These are phyloP conservation scores for Sugiyamaella floridensis DNA, from an alignment of 805 yeast genomes.

Conservation along the genomic window DNA sequence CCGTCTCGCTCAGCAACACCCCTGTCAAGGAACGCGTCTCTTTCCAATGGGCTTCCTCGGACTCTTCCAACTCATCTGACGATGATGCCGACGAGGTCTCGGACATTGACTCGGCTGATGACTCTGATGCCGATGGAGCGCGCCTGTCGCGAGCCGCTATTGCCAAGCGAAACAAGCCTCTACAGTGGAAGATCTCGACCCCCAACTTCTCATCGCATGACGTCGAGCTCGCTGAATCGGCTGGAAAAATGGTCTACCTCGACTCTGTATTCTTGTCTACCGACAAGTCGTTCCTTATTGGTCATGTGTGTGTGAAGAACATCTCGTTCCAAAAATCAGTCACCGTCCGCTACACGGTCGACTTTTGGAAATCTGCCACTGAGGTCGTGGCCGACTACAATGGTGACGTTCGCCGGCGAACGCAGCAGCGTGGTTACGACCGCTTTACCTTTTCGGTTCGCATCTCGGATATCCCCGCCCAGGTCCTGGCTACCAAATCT, in stretches of 20 bases:
- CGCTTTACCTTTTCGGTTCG: slow-evolving; percentile 61
- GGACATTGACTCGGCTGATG: slow-evolving; percentile 17
- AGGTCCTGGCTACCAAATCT: slow-evolving; percentile 24
- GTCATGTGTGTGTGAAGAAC: slow-evolving; percentile 75
- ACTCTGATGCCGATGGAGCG: slow-evolving; percentile 8
- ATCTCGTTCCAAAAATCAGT: slow-evolving; percentile 61
- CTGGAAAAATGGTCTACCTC: slow-evolving; percentile 44
- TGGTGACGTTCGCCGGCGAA: slow-evolving; percentile 38
- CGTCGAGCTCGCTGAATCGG: slow-evolving; percentile 13
- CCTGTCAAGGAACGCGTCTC: slow-evolving; percentile 39
- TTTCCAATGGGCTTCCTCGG: slow-evolving; percentile 9
- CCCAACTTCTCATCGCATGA: slow-evolving; percentile 27
- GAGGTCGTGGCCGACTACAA: slow-evolving; percentile 60
- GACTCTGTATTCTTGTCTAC: slow-evolving; percentile 56
- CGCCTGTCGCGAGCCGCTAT: neutral
- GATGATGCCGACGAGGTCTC: slow-evolving; percentile 24
- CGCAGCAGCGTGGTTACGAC: slow-evolving; percentile 38
- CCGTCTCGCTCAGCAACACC: slow-evolving; percentile 62
- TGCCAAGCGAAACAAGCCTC: slow-evolving; percentile 1
- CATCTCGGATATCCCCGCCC: slow-evolving; percentile 28
- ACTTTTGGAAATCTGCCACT: slow-evolving; percentile 69
- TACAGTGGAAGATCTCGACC: slow-evolving; percentile 26
- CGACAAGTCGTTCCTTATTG: slow-evolving; percentile 54
- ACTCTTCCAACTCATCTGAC: neutral
- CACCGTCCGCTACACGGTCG: slow-evolving; percentile 64